A percentile compares a stretch with the other conserved stretches of the same genome.
These are phyloP conservation scores for Spathaspora hagerdaliae DNA, from an alignment of 805 yeast genomes.

Conservation along the genomic window DNA sequence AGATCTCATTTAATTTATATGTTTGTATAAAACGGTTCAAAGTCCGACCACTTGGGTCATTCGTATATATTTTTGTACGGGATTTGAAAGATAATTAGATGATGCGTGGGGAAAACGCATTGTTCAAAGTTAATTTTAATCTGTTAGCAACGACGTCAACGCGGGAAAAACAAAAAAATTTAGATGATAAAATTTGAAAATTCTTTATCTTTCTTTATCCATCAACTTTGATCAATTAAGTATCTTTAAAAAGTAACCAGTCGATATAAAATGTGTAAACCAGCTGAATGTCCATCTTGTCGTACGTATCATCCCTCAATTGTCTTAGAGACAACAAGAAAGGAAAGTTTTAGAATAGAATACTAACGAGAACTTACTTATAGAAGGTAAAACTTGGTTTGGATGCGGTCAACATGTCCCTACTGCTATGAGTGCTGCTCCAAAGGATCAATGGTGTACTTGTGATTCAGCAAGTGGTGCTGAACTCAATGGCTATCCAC, in stretches of 20 bases:
- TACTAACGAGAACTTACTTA: constrained; percentile 2
- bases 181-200: too few relatives aligned
- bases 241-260: neutral
- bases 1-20: too few relatives aligned
- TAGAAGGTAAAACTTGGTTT: constrained; percentile 30
- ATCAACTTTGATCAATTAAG: too few relatives aligned
- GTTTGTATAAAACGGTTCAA: too few relatives aligned
- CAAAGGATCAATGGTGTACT: constrained; percentile 34
- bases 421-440: constrained; percentile 31
- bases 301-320: constrained; percentile 9
- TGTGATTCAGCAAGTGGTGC: constrained; percentile 19
- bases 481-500: constrained; percentile 20
- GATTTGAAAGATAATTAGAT: too few relatives aligned
- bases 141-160: too few relatives aligned
- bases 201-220: too few relatives aligned
- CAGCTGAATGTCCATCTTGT: constrained; percentile 29
- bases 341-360: neutral
- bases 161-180: too few relatives aligned
- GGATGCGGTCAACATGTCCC: constrained; percentile 47
- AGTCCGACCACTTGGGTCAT: too few relatives aligned
- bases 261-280: constrained; percentile 26
- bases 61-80: too few relatives aligned
- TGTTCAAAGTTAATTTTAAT: too few relatives aligned
- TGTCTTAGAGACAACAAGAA: neutral
- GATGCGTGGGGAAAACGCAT: too few relatives aligned